Base-by-base conservation (phyloP, 2,329 filamentous ascomycete genomes). In the Ilyonectria sp. region DNA sequence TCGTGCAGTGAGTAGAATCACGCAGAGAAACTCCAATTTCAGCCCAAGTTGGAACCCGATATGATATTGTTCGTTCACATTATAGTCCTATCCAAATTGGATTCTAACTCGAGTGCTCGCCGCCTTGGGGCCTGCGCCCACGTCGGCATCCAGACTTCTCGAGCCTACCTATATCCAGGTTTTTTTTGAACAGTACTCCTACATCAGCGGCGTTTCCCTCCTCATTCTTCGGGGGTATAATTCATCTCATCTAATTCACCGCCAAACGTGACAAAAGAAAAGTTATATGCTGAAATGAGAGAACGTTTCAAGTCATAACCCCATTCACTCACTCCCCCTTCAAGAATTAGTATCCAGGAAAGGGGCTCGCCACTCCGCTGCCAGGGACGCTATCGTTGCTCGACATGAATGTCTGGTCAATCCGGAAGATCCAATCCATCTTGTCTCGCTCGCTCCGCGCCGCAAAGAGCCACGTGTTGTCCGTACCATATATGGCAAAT, bases 381-480 rank as follows among this genome's bases (percentile, higher is more conserved):
- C 77, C 79, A 9, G 77, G 71, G 31, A 75, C 71, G 68, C 84
- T 86, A 49, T 82, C 83, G 61, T 80, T 83, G 11, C 81, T 84
- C 40, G 86, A 84, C 74, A 87, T 80, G 72, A 87, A 90, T 58
- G 92, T 93, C 84, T 97, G 93, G 81, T 99, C 96, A 74, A 99
- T 94, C 76, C 93, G 92, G 80, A 97, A 89, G 74, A 99, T 97
- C 96, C 96, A 99, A 79, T 98, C 96, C 74, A 95, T 92, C 85
- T 98, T 97, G 80, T 98, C 95, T 55, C 91, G 88, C 83, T 98
- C 95, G 75, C 91, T 95, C 65, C 94, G 88, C 26, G 94, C 93
- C 15, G 94, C 94, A 80, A 99, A 98, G 46, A 99, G 86, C 89
- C 95, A 99, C 35, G 95, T 97, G 81, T 98, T 98, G 79, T 96